Evolutionary conservation across 352 stramenopile species (phyloP), one percentile per base, ranked within the genome.

Genomic region (Phytopythium mirpurense): DNA sequence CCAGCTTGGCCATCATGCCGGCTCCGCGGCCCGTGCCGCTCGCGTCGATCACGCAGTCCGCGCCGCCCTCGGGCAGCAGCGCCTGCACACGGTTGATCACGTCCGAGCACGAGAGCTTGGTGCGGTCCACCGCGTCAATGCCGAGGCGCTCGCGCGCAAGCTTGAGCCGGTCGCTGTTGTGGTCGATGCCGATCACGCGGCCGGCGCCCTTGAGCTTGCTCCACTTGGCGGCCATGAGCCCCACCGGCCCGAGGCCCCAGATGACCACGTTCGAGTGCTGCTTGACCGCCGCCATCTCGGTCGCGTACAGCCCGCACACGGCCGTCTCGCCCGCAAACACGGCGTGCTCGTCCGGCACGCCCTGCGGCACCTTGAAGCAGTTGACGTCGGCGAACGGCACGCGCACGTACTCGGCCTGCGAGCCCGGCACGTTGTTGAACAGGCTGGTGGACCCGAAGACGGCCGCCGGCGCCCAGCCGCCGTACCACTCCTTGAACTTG

Each of bases 331-430:
- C 67, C 41, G 76, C 75, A 4, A 90, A 47, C 24, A 93, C n/a
- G 0, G 78, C 83, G 43, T 90, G 84, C 21, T 90, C 76, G 27
- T 87, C 74, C 12, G 62, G 57, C 14, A 90, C 54, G 31, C 63
- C 58, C 16, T 68, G 68, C 8, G 79, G 79, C 15, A 90, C 36
- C 61, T 78, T 77, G 55, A 77, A 78, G 57, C 78, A 88, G 65
- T 89, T 93, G 23, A 72, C 47, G 29, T 93, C 82, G 5, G 59
- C 82, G 41, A 82, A 87, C 4, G 82, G 82, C 56, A 93, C 82
- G 23, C 81, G 75, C 15, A 90, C 75, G 43, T 70, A 90, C 69
- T 93, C 75, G 9, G 83, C 83, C 51, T 90, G 76, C 23, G 78
- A 72, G 45, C 83, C 83, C 0, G 79, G 78, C 5, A 88, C 57